Evolutionary conservation across 306 rosid species (phyloP), one percentile per base, ranked within the genome.

Genomic region (Trifolium repens): DNA sequence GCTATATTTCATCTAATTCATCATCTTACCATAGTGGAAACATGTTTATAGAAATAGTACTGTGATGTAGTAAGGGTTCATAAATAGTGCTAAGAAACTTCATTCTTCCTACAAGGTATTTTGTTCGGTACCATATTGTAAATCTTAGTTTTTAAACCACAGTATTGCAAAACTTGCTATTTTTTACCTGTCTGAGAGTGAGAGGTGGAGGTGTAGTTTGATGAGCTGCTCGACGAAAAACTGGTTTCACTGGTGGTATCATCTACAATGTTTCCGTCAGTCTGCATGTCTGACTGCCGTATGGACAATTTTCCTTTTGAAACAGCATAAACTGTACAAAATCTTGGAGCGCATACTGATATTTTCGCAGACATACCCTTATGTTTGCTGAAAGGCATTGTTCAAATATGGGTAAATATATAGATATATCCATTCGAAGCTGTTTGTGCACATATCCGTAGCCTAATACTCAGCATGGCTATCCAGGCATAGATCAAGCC

Each of bases 301-400:
- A 90, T 67, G 30, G 87, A 85, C 85, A 94, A 73, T 67, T 88
- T 92, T 77, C 99, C 97, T 81, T 90, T 92, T 4, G 93, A 88
- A 83, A 88, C 73, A 62, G 89, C 91, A 86, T 90, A 94, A 62
- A 94, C 86, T 1, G 96, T 83, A 77, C 97, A 94, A 72, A 83
- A 86, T 83, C 80, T 87, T 53, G 99, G 97, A 57, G 88, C 82
- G 71, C 86, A 43, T 16, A 47, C 78, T 11, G 99, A 89, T 63
- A 92, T 89, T 81, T 68, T 90, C 2, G 87, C 81, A 71, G 97
- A 90, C 62, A 87, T 58, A 9, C 90, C 91, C 74, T 85, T 90
- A 5, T 54, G 81, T 74, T 88, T 94, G 84, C 99, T 94, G 79
- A 66, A 78, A 79, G 58, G 24, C 64, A 78, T 15, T 14, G 78